Percentiles rank a stretch among this genome's conserved stretches.
Conservation (phyloP, 768 basidiomycete genomes). For the Termitomyces sp. region DNA sequence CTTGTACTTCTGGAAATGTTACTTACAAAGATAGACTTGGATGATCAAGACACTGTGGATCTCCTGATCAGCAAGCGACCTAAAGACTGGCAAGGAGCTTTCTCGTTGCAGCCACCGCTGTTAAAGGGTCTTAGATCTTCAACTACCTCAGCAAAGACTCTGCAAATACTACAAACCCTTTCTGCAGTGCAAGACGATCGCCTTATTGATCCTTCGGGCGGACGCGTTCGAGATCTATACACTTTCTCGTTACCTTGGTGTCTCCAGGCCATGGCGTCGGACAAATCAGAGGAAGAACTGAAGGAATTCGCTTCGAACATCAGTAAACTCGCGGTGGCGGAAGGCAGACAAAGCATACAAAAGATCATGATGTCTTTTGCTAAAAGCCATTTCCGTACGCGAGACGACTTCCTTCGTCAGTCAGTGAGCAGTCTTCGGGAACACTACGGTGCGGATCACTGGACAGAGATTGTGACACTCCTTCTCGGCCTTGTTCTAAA, state of each 20-base stretch:
- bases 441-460: slow-evolving; percentile 68
- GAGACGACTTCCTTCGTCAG: slow-evolving; percentile 91
- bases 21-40: slow-evolving; percentile 63
- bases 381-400: slow-evolving; percentile 81
- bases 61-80: slow-evolving; percentile 66
- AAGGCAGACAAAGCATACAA: slow-evolving; percentile 72
- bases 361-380: slow-evolving; percentile 89
- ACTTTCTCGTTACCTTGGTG: slow-evolving; percentile 85
- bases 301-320: slow-evolving; percentile 72
- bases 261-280: slow-evolving; percentile 68
- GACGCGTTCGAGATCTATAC: slow-evolving; percentile 78
- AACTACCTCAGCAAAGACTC: slow-evolving; percentile 56
- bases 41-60: slow-evolving; percentile 63
- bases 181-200: slow-evolving; percentile 53
- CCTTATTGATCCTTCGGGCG: slow-evolving; percentile 65
- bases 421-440: slow-evolving; percentile 82
- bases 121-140: slow-evolving; percentile 79
- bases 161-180: slow-evolving; percentile 61
- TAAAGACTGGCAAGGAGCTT: slow-evolving; percentile 58
- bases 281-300: slow-evolving; percentile 51
- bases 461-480: slow-evolving; percentile 78
- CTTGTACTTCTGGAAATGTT: slow-evolving; percentile 60
- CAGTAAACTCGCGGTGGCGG: slow-evolving; percentile 60
- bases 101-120: slow-evolving; percentile 64
- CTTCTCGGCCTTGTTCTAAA: slow-evolving; percentile 88